Evolutionary conservation across 2,329 filamentous ascomycete genomes (phyloP).

Genomic region (Fusarium kyushuense): DNA sequence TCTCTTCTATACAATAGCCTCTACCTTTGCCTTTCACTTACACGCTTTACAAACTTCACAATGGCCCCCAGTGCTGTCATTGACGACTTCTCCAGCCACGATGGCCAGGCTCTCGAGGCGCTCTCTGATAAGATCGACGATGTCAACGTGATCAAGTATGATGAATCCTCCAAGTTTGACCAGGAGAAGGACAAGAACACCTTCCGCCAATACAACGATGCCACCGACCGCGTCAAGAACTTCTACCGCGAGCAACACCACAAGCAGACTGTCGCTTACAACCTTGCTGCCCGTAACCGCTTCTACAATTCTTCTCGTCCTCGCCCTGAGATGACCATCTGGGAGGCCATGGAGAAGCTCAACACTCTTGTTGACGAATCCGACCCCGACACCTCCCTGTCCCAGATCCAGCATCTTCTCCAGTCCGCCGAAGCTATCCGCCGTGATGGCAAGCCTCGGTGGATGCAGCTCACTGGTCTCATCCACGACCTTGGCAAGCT

Average conservation of each 20-base stretch:
- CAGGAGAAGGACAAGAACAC: slow-evolving; percentile 80
- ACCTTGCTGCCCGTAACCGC: slow-evolving; percentile 77
- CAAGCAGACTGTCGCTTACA: slow-evolving; percentile 85
- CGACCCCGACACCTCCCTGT: slow-evolving; percentile 88
- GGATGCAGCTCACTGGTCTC: slow-evolving; percentile 83
- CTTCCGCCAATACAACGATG: slow-evolving; percentile 86
- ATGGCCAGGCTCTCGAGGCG: slow-evolving; percentile 58
- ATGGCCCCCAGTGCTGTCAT: slow-evolving; percentile 46
- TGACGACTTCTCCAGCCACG: slow-evolving; percentile 42
- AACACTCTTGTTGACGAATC: slow-evolving; percentile 92
- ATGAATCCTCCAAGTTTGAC: slow-evolving; percentile 73
- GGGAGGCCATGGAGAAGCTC: slow-evolving; percentile 93
- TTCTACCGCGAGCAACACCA: slow-evolving; percentile 82
- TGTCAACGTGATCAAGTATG: slow-evolving; percentile 67
- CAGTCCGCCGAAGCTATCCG: slow-evolving; percentile 92
- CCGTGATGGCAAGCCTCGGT: slow-evolving; percentile 82
- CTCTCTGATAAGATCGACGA: slow-evolving; percentile 63
- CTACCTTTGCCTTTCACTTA: slow-evolving; percentile 30
- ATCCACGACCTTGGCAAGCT: slow-evolving; percentile 86
- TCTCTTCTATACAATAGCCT: neutral
- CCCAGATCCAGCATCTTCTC: slow-evolving; percentile 89
- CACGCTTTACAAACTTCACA: slow-evolving; percentile 33
- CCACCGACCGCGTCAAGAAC: slow-evolving; percentile 85
- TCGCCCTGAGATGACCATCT: slow-evolving; percentile 81
- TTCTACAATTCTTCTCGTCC: slow-evolving; percentile 69